Percentiles rank a stretch among this genome's conserved stretches.
Evolutionary conservation across 805 yeast species (phyloP).

Genomic region (Saturnispora zaruensis): DNA sequence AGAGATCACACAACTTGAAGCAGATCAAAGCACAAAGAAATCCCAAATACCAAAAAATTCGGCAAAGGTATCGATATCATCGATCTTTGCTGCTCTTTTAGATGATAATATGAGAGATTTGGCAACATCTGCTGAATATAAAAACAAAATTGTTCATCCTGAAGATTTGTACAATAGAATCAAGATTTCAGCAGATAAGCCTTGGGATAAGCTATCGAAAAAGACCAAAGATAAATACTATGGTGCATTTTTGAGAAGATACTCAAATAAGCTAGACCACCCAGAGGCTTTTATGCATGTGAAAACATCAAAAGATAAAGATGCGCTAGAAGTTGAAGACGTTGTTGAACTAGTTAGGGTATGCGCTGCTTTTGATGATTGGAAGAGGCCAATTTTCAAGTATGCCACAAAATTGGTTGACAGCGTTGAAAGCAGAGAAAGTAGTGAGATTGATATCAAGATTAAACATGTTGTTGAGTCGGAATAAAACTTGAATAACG

Average conservation of each 20-base stretch:
- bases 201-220: constrained; percentile 20
- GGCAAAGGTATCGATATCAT: constrained; percentile 15
- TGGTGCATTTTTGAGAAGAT: constrained; percentile 25
- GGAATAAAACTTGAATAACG: background rate
- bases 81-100: constrained; percentile 22
- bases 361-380: constrained; percentile 22
- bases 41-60: background rate
- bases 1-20: background rate
- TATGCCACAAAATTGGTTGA: constrained; percentile 16
- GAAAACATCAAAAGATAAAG: constrained; percentile 2
- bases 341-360: constrained; percentile 21
- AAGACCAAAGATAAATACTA: constrained; percentile 22
- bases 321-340: constrained; percentile 13
- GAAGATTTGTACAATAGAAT: constrained; percentile 22
- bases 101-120: constrained; percentile 24
- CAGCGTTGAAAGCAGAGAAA: constrained; percentile 6
- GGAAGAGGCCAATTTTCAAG: constrained; percentile 16
- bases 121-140: constrained; percentile 23
- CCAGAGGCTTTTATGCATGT: constrained; percentile 11
- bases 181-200: constrained; percentile 15
- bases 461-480: background rate
- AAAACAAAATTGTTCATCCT: constrained; percentile 22
- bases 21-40: background rate
- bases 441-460: constrained; percentile 2
- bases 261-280: constrained; percentile 18